phyloP scores from a whole-genome alignment of 306 rosid species.

The Sicyos baderoa region DNA sequence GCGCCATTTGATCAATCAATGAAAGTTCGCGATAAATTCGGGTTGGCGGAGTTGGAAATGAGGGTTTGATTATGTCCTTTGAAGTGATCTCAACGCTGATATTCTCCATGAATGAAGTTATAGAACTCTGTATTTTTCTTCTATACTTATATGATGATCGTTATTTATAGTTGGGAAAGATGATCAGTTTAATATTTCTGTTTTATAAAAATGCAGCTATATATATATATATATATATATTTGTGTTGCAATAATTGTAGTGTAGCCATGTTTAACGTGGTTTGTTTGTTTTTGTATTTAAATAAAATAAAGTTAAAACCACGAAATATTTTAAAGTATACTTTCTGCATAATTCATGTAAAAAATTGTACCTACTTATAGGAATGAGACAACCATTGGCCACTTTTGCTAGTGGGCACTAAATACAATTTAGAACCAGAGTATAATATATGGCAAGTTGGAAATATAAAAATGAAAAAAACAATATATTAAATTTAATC shows the following conservation, averaged over 20 bases:
- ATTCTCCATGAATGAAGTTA: conserved; percentile 2
- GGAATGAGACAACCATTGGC: too few relatives aligned
- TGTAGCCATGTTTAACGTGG: too few relatives aligned
- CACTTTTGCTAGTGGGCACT: too few relatives aligned
- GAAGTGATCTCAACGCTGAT: conserved; percentile 23
- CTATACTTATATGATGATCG: not conserved
- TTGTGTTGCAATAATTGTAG: too few relatives aligned
- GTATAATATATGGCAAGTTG: not conserved
- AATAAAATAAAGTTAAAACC: too few relatives aligned
- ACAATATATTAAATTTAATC: not conserved
- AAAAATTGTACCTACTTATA: too few relatives aligned
- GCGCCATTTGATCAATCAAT: conserved; percentile 35
- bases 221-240: too few relatives aligned
- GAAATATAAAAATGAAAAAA: not conserved
- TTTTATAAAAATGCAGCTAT: too few relatives aligned
- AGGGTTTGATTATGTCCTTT: conserved; percentile 30
- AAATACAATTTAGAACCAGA: too few relatives aligned
- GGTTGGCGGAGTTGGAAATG: conserved; percentile 28
- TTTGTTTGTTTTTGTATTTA: too few relatives aligned
- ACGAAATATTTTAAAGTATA: too few relatives aligned
- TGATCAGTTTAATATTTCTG: not conserved
- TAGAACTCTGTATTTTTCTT: not conserved
- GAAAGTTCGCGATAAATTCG: conserved; percentile 28
- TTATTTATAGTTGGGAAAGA: not conserved
- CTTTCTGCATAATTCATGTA: too few relatives aligned